Percentiles rank a stretch among this genome's conserved stretches.
phyloP scores from a whole-genome alignment of 768 basidiomycete species.

The Suillus luteus region DNA sequence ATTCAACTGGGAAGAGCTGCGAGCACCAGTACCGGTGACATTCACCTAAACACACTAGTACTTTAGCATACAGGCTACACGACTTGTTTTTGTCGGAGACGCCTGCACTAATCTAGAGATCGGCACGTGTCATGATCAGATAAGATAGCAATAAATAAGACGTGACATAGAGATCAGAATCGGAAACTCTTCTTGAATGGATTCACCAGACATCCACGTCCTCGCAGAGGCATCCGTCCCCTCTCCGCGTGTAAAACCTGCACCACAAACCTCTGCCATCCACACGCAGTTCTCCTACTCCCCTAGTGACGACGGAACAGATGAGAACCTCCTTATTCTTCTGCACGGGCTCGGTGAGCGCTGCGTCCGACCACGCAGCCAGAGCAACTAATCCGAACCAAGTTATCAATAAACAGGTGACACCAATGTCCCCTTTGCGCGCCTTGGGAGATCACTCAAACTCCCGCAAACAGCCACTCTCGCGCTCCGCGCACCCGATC shows the following conservation, averaged over 20 bases:
- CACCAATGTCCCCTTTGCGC: slow-evolving; percentile 73
- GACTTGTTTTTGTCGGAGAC: not conserved
- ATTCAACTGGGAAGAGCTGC: not conserved
- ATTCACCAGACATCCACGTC: slow-evolving; percentile 22
- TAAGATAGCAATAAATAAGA: not conserved
- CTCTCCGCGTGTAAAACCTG: slow-evolving; percentile 45
- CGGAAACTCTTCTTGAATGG: not conserved
- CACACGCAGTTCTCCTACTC: slow-evolving; percentile 64
- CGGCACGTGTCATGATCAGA: not conserved
- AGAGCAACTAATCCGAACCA: slow-evolving; percentile 8
- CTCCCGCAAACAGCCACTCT: slow-evolving; percentile 90
- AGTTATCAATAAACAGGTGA: slow-evolving; percentile 56
- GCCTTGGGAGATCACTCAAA: slow-evolving; percentile 69
- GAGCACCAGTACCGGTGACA: not conserved
- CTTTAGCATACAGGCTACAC: not conserved
- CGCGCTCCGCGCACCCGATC: slow-evolving; percentile 77
- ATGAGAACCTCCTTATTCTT: slow-evolving; percentile 83
- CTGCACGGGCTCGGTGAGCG: slow-evolving; percentile 81
- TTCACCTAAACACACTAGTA: not conserved
- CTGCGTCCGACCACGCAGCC: not conserved
- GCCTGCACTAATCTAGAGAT: not conserved
- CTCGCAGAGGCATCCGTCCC: slow-evolving; percentile 16
- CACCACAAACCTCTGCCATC: slow-evolving; percentile 47
- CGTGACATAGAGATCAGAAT: not conserved
- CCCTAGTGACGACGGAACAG: slow-evolving; percentile 79